Evolutionary conservation across 2,329 filamentous ascomycete genomes (phyloP), one percentile per base, ranked within the genome.

Genomic region (Talaromyces sp.): DNA sequence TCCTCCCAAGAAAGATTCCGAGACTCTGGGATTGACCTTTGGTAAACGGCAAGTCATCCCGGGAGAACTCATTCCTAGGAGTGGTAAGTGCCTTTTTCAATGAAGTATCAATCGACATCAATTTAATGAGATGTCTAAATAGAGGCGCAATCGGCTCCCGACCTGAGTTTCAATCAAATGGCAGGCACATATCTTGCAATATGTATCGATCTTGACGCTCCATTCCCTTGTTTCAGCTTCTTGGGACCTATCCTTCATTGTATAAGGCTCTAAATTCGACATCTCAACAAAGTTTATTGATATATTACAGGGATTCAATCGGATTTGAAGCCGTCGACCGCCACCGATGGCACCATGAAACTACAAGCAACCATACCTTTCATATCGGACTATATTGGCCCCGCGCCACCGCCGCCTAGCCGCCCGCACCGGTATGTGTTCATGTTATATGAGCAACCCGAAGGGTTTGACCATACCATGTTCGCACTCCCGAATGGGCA

Each of bases 351-450:
- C 29, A 34, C 29, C 19, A 31, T 38, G 5, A 64, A 63, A 34
- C 17, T 47, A 22, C 27, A 27, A 19, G 10, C 43, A n/a, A 61
- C 62, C 7, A 66, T 65, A 1, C 73, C 72, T 7, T 74, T 72
- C 40, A 64, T 76, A 11, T 72, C 71, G 1, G 71, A 75, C 59
- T 85, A 81, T 68, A 77, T 82, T 58, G 79, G 76, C 0, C 82
- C 83, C 2, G 77, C 75, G 3, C 82, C 83, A n/a, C 83, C 83
- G 13, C 79, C 79, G 0, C 68, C 73, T 6, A 81, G 80, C 64
- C 68, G 74, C 7, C 80, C 83, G 10, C 83, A 85, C 71, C 80
- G 83, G 0, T 85, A 85, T 68, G 64, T 77, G 3, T 85, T 84
- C 69, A 76, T 83, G 65, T 69, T 85, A 25, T 85, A 80, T 66